phyloP scores from a whole-genome alignment of 176 grass and related monocot genomes.

The Elymus sibiricus region DNA sequence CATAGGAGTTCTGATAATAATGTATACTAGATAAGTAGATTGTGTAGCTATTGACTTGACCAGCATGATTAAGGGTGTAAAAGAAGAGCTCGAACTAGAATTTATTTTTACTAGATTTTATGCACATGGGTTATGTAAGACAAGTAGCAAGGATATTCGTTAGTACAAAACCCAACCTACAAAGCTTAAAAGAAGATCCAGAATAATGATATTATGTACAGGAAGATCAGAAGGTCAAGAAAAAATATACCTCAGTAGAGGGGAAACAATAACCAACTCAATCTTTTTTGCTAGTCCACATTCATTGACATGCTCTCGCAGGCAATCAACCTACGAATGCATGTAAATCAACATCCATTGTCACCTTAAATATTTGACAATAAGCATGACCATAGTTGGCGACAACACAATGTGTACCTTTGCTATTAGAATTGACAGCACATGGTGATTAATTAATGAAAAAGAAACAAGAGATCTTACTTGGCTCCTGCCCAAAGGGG shows the following conservation, averaged over 20 bases:
- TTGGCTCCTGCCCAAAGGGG: constrained; percentile 56
- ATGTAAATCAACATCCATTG: neutral
- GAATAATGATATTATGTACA: neutral
- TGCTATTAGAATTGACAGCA: neutral
- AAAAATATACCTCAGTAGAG: constrained; percentile 58
- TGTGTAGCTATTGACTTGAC: neutral
- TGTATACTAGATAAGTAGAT: neutral
- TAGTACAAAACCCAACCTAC: neutral
- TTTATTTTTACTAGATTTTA: neutral
- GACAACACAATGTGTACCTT: neutral
- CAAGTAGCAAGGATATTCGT: neutral
- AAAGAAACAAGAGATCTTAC: constrained; percentile 9
- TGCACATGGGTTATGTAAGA: neutral
- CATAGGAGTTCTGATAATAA: neutral
- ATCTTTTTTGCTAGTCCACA: constrained; percentile 54
- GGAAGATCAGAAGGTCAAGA: neutral
- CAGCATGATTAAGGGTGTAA: neutral
- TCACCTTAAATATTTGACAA: neutral
- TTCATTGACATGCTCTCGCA: constrained; percentile 57
- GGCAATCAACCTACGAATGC: constrained; percentile 53
- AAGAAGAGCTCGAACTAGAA: neutral
- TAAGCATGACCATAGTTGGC: neutral
- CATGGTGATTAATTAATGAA: neutral
- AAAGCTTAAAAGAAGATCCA: constrained; percentile 2
- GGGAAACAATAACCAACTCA: constrained; percentile 80